Evolutionary conservation across 2,329 filamentous ascomycete species (phyloP), one percentile per base, ranked within the genome.

Genomic region (Nothophaeocryptopus gaeumannii): DNA sequence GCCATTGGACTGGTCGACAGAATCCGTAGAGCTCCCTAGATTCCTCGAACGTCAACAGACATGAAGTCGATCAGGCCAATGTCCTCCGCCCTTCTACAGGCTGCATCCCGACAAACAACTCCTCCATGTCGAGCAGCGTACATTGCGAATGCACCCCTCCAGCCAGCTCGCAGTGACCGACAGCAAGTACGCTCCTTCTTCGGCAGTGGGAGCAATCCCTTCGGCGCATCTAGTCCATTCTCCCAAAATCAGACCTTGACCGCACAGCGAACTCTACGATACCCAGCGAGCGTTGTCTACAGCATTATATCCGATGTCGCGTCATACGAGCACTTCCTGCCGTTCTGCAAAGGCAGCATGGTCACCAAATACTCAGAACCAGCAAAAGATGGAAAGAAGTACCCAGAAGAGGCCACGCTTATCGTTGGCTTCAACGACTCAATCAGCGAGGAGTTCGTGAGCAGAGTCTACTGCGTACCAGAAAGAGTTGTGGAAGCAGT

Each of bases 291-390:
- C 4, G 76, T 82, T 1, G 83, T 99, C 60, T 99, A 93, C 80
- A 77, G 78, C 59, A 80, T 96, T 47, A 91, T 99, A 69, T 84
- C 90, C 72, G 89, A 96, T 70, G 84, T 99, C 58, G 82, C 89
- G 69, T 83, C 82, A 56, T 99, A 99, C 80, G 76, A 79, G 33
- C 69, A 76, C 58, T 99, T 97, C 77, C 82, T 99, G n/a, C 93
- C 93, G 9, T 96, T 95, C 79, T 95, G 92, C 73, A 80, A 82
- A 37, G 77, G 76, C 39, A 91, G 88, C 33, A 79, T 77, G 53
- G 89, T 97, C 35, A 96, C 89, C 1, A 76, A 78, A 51, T 89
- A 86, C 80, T 85, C 88, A 5, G 46, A 67, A 10, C 75, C 81
- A 8, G 53, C 72, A 52, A 5, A 52, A 39, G 62, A 75, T 44